A percentile compares a stretch with the other conserved stretches of the same genome.
These are phyloP conservation scores for Hydnomerulius pinastri DNA, from an alignment of 768 basidiomycete species.

Conservation along the genomic window DNA sequence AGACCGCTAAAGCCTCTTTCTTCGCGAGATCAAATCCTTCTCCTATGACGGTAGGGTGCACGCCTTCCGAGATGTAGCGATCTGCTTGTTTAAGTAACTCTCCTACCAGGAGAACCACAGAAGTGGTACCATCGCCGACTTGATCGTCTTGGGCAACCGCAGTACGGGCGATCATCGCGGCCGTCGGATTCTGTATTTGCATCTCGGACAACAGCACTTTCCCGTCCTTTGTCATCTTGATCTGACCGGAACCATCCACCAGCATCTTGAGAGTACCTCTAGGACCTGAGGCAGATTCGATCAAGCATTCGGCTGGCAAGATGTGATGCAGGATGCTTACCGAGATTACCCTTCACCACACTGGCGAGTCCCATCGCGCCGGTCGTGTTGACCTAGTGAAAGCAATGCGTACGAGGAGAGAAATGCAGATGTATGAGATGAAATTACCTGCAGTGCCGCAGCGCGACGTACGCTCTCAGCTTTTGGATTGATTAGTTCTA, in stretches of 20 bases:
- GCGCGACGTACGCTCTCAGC: constrained; percentile 91
- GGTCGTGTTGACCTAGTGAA: constrained; percentile 77
- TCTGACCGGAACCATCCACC: constrained; percentile 96
- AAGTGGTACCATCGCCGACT: constrained; percentile 98
- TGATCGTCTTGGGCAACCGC: constrained; percentile 99
- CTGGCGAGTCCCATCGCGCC: constrained; percentile 97
- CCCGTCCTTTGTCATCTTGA: constrained; percentile 99
- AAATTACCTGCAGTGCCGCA: constrained; percentile 82
- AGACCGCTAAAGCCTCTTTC: constrained; percentile 86
- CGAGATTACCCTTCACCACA: constrained; percentile 96
- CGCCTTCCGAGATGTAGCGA: constrained; percentile 96
- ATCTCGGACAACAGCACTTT: constrained; percentile 98
- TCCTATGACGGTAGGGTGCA: constrained; percentile 94
- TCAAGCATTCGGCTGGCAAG: constrained; percentile 19
- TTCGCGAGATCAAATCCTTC: constrained; percentile 98
- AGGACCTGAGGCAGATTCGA: constrained; percentile 61
- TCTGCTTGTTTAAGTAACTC: constrained; percentile 97
- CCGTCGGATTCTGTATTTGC: constrained; percentile 99
- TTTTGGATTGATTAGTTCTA: constrained; percentile 96
- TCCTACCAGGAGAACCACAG: constrained; percentile 93
- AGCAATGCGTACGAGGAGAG: constrained; percentile 22
- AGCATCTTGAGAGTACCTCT: constrained; percentile 99
- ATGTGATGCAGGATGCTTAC: constrained; percentile 46
- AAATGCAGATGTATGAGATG: constrained; percentile 15
- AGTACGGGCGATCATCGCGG: constrained; percentile 98